Evolutionary conservation across 2,329 filamentous ascomycete species (phyloP).

Genomic region (Botrytis aclada): DNA sequence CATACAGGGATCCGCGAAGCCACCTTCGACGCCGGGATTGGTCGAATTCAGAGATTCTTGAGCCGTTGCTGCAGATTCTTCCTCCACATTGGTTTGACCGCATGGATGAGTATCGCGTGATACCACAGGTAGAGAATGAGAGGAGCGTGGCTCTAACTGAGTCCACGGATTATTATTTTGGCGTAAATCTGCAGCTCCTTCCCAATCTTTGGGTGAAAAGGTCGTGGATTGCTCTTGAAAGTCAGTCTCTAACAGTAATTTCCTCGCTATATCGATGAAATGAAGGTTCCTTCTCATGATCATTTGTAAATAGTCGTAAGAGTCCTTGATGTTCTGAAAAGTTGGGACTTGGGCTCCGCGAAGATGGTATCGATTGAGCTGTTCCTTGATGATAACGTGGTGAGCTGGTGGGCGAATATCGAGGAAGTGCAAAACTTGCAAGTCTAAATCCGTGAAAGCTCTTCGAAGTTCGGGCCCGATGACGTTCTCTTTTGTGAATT

Average conservation of each 20-base stretch:
- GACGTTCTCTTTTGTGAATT: background rate
- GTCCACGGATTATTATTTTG: background rate
- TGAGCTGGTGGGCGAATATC: conserved; percentile 1
- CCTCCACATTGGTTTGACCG: conserved; percentile 15
- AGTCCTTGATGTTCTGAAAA: conserved; percentile 18
- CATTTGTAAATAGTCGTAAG: conserved; percentile 14
- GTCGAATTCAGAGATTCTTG: background rate
- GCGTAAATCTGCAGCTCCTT: background rate
- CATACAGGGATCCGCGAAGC: background rate
- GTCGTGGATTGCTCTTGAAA: background rate
- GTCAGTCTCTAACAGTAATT: background rate
- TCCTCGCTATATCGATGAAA: conserved; percentile 14
- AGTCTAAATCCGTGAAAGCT: conserved; percentile 13
- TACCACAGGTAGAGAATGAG: background rate
- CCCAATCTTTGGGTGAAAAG: background rate
- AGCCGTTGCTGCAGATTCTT: conserved; percentile 7
- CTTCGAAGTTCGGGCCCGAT: conserved; percentile 2
- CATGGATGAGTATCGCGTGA: conserved; percentile 14
- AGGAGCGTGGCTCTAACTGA: background rate
- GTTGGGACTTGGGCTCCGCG: background rate
- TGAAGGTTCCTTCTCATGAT: conserved; percentile 23
- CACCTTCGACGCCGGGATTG: background rate
- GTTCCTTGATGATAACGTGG: conserved; percentile 4
- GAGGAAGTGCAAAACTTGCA: conserved; percentile 18
- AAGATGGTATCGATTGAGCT: background rate